Base-by-base conservation (phyloP, 2,329 filamentous ascomycete genomes). In the Curvularia eragrostidis region DNA sequence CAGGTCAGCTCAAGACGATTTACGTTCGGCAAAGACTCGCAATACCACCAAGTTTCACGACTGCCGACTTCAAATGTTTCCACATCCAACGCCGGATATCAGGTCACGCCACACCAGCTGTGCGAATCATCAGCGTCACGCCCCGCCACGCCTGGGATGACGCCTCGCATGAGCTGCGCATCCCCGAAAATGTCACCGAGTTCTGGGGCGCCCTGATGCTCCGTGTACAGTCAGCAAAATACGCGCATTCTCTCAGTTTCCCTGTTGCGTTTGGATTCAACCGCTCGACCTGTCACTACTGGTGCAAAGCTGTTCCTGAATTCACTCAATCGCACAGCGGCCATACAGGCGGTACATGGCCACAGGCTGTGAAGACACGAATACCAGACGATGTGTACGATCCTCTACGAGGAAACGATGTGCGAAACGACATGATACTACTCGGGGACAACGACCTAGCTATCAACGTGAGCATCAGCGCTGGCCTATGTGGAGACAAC, bases 11-110 rank as follows among this genome's bases (percentile, higher is more conserved):
- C 2, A 62, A 62, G 12, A 67, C 63, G 3, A 64, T 71, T 2
- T 71, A 69, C 28, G 57, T 71, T 1, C 62, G 67, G 2, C 67
- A 71, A 28, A 69, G 60, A 28, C 63, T 63, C 8, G 62, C 47
- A 0, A 65, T 71, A 36, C 69, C 66, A n/a, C 54, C 56, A 9
- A 59, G 62, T 23, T 71, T 68, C 50, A 65, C 61, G 3, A 63
- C 64, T 0, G 42, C 61, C 4, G 66, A 70, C 6, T 65, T 71
- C 38, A 49, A 48, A 12, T 61, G 54, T 50, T 69, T 71, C 19
- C 58, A 63, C n/a, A 46, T 70, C 8, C 47, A 59, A n/a, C 61
- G 67, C 2, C 63, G 64, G n/a, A 54, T 59, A 26, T 54, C 63
- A 5, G 64, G 59, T 4, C 60, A 64, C 2, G 39, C 36, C 0